Percentiles rank a stretch among this genome's conserved stretches.
phyloP scores from a whole-genome alignment of 1,139 yeast species.

The Hansenula sp. region DNA sequence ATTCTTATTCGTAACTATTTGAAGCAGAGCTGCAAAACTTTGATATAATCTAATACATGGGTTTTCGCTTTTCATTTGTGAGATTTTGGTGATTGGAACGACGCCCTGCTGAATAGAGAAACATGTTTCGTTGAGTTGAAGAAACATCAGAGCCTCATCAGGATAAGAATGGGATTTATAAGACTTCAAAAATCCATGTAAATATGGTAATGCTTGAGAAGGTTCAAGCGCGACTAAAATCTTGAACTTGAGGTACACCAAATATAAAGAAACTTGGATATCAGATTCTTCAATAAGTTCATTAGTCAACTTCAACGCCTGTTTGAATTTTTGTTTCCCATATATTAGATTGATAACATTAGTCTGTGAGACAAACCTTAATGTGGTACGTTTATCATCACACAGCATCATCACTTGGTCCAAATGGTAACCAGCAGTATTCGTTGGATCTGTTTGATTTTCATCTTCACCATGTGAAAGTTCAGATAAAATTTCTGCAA shows the following conservation, averaged over 20 bases:
- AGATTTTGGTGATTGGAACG: not conserved
- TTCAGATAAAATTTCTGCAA: constrained; percentile 10
- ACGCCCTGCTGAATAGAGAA: not conserved
- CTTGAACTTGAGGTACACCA: constrained; percentile 2
- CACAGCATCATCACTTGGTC: constrained; percentile 13
- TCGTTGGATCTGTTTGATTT: not conserved
- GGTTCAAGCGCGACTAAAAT: constrained; percentile 3
- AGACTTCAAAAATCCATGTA: not conserved
- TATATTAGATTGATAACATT: constrained; percentile 5
- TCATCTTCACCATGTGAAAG: constrained; percentile 4
- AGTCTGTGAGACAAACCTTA: constrained; percentile 5
- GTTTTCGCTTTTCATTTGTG: not conserved
- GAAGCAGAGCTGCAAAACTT: not conserved
- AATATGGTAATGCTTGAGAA: constrained; percentile 1
- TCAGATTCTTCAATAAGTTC: constrained; percentile 2
- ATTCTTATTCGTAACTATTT: not conserved
- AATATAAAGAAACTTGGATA: constrained; percentile 1
- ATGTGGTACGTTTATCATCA: constrained; percentile 1
- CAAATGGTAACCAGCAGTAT: constrained; percentile 11
- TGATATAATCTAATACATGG: not conserved
- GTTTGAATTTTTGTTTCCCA: constrained; percentile 5
- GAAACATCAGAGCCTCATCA: not conserved
- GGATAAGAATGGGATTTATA: not conserved
- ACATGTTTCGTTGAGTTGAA: not conserved
- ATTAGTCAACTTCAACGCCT: constrained; percentile 7